These are phyloP conservation scores for Neonothopanus nambi DNA, from an alignment of 1,284 basidiomycete genomes.

Conservation along the genomic window DNA sequence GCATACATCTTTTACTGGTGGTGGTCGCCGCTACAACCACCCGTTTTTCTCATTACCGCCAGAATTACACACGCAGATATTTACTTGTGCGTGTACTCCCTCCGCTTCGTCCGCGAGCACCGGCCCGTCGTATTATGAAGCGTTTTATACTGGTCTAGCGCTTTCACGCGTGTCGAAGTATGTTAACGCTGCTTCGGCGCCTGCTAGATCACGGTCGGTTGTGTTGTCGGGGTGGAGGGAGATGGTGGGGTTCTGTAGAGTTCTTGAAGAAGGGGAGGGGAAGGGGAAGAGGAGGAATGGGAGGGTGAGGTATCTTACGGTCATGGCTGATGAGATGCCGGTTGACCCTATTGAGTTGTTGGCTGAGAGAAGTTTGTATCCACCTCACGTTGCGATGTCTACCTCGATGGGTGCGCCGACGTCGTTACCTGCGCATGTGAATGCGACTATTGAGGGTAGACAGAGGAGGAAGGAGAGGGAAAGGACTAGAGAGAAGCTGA, in stretches of 20 bases:
- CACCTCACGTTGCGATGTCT: no score
- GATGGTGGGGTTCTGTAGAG: not conserved
- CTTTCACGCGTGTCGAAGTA: constrained; percentile 6
- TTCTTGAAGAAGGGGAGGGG: no score
- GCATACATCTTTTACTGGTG: no score
- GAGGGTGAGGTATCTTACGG: not conserved
- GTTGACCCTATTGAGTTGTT: not conserved
- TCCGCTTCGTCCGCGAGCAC: not conserved
- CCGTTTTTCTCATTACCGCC: not conserved
- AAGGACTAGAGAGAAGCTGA: not conserved
- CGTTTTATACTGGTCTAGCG: constrained; percentile 1
- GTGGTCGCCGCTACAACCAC: not conserved
- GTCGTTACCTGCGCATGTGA: no score
- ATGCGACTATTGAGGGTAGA: no score
- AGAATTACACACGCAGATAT: constrained; percentile 8
- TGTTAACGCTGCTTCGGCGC: not conserved
- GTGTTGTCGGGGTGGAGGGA: not conserved
- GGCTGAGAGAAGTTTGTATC: not conserved
- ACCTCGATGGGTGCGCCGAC: no score
- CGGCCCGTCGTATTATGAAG: not conserved
- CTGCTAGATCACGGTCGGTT: not conserved
- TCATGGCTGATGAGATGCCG: constrained; percentile 7
- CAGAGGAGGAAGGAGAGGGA: no score
- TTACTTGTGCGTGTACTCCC: constrained; percentile 3
- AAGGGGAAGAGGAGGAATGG: no score